Evolutionary conservation across 345 rosid species (phyloP).

Genomic region (Erodium maritimum): DNA sequence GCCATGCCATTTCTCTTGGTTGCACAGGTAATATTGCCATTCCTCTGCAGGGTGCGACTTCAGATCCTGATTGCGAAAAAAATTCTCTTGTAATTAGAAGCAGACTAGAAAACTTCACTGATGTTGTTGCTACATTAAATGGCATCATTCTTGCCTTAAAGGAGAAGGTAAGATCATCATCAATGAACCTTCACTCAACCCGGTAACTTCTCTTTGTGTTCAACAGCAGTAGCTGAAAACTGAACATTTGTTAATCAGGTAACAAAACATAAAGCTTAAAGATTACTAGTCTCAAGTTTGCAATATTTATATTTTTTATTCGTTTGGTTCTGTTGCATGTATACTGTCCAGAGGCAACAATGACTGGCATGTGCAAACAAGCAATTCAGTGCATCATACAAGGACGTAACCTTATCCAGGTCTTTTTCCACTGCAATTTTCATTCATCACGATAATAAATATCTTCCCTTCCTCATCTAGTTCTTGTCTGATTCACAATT

Average conservation of each 20-base stretch:
- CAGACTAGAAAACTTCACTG: constrained; percentile 95
- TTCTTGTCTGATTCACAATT: neutral
- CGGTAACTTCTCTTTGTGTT: neutral
- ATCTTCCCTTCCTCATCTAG: neutral
- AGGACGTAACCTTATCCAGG: constrained; percentile 35
- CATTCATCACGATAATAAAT: neutral
- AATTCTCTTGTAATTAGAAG: constrained; percentile 90
- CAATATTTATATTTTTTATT: neutral
- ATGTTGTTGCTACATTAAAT: constrained; percentile 89
- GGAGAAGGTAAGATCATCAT: constrained; percentile 52
- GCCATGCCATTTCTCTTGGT: neutral
- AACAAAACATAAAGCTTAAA: constrained; percentile 60
- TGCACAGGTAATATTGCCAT: constrained; percentile 2
- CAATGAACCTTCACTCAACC: neutral
- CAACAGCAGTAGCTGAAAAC: neutral
- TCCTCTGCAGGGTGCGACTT: constrained; percentile 62
- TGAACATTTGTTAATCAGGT: constrained; percentile 24
- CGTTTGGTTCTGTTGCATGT: constrained; percentile 27
- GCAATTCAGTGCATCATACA: constrained; percentile 64
- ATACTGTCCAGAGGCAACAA: constrained; percentile 89
- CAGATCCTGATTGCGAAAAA: constrained; percentile 73
- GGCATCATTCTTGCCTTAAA: constrained; percentile 84
- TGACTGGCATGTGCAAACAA: constrained; percentile 94
- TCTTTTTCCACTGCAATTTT: neutral
- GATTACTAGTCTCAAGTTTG: constrained; percentile 8